These are phyloP conservation scores for Trichoderma simmonsii DNA, from an alignment of 2,329 filamentous ascomycete genomes.

Conservation along the genomic window DNA sequence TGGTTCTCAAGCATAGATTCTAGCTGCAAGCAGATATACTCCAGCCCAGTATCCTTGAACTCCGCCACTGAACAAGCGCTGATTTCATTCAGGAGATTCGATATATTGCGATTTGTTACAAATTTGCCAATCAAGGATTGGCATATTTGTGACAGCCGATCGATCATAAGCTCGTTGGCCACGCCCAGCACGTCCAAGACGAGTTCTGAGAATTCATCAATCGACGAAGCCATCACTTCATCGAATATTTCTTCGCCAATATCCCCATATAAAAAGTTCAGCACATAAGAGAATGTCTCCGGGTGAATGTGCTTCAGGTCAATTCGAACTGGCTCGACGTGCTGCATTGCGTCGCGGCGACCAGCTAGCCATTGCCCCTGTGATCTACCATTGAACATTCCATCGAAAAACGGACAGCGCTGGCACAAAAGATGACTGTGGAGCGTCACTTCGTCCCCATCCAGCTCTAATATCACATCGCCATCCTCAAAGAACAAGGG, in stretches of 20 bases:
- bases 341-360: conserved; percentile 49
- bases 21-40: conserved; percentile 88
- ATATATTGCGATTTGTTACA: conserved; percentile 82
- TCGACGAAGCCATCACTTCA: conserved; percentile 62
- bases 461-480: conserved; percentile 76
- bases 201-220: conserved; percentile 86
- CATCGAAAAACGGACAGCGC: conserved; percentile 88
- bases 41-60: conserved; percentile 84
- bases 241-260: conserved; percentile 78
- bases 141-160: conserved; percentile 84
- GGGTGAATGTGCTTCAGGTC: conserved; percentile 79
- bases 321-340: conserved; percentile 56
- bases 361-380: conserved; percentile 78
- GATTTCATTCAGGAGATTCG: conserved; percentile 79
- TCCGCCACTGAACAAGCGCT: conserved; percentile 77
- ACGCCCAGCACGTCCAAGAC: conserved; percentile 86
- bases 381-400: conserved; percentile 84
- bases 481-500: conserved; percentile 71
- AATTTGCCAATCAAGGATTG: conserved; percentile 80
- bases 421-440: conserved; percentile 79
- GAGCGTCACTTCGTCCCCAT: conserved; percentile 66
- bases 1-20: conserved; percentile 91
- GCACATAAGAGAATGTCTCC: conserved; percentile 71
- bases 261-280: conserved; percentile 82
- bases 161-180: conserved; percentile 93